Conservation (phyloP, 208 protist species). For the Trypanosoma cruzi region DNA sequence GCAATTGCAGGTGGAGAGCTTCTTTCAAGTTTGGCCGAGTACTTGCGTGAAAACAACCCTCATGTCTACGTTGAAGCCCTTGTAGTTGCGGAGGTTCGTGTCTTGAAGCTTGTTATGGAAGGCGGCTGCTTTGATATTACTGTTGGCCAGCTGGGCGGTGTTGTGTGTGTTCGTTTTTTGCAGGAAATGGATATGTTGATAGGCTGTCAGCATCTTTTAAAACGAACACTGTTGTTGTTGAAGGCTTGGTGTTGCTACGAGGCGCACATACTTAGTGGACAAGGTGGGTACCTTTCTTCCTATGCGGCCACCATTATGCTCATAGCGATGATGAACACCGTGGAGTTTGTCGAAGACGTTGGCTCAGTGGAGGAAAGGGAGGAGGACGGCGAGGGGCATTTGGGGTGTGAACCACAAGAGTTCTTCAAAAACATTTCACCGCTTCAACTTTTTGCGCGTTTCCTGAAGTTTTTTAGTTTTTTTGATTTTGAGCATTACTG, state of each 20-base stretch:
- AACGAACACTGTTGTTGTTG: conserved; percentile 88
- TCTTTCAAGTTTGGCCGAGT: conserved; percentile 65
- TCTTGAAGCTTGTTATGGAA: conserved; percentile 92
- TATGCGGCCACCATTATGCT: conserved; percentile 93
- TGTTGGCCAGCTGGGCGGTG: conserved; percentile 86
- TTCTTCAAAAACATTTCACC: conserved; percentile 35
- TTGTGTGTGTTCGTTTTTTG: conserved; percentile 90
- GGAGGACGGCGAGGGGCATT: background rate
- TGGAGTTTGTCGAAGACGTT: conserved; percentile 85
- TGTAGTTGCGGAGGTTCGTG: conserved; percentile 80
- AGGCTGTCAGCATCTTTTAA: conserved; percentile 84
- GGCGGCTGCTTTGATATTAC: conserved; percentile 89
- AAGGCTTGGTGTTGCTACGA: conserved; percentile 94
- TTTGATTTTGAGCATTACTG: conserved; percentile 86
- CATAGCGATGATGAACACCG: conserved; percentile 87
- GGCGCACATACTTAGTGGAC: conserved; percentile 85
- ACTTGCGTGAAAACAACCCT: conserved; percentile 44
- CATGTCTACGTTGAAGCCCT: conserved; percentile 79
- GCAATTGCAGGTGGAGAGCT: conserved; percentile 70
- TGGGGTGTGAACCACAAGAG: conserved; percentile 15
- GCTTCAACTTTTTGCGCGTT: conserved; percentile 65
- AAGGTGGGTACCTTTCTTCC: conserved; percentile 89
- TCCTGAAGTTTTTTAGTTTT: conserved; percentile 79
- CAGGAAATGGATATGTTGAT: conserved; percentile 87
- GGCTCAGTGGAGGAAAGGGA: conserved; percentile 13